Conservation (phyloP, 306 rosid species). For the Herpetospermum pedunculosum region DNA sequence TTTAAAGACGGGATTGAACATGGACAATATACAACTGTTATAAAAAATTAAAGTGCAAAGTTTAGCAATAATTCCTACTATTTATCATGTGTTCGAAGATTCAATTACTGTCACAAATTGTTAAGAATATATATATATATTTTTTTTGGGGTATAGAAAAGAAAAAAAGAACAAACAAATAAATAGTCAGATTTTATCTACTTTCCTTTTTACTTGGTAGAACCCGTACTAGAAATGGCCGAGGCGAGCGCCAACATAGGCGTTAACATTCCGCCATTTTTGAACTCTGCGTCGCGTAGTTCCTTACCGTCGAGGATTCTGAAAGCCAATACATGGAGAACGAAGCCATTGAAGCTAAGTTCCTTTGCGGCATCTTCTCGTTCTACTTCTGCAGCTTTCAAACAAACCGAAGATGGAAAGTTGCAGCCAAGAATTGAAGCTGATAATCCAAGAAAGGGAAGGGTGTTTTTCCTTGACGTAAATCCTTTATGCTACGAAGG, state of each 20-base stretch:
- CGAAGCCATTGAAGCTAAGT: constrained; percentile 14
- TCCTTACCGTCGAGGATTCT: constrained; percentile 12
- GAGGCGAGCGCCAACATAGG: constrained; percentile 17
- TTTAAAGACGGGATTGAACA: no score
- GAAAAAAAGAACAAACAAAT: no score
- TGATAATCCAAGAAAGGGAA: constrained; percentile 24
- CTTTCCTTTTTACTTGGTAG: no score
- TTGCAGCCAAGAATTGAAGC: not conserved
- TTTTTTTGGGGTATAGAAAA: no score
- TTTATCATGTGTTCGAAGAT: no score
- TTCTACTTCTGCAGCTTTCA: constrained; percentile 9
- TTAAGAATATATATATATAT: no score
- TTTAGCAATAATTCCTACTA: no score
- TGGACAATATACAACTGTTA: no score
- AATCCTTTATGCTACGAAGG: constrained; percentile 73
- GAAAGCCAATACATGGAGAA: constrained; percentile 13
- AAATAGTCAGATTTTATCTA: no score
- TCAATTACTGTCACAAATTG: no score
- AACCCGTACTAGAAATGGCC: constrained; percentile 2
- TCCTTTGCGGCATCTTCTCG: constrained; percentile 5
- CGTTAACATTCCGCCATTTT: constrained; percentile 17
- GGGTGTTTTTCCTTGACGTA: constrained; percentile 78
- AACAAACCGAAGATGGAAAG: constrained; percentile 26
- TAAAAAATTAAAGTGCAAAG: no score
- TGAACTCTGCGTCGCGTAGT: constrained; percentile 14